Evolutionary conservation across 73 alveolate species (phyloP), one percentile per base, ranked within the genome.

Genomic region (Uronychia setigera): DNA sequence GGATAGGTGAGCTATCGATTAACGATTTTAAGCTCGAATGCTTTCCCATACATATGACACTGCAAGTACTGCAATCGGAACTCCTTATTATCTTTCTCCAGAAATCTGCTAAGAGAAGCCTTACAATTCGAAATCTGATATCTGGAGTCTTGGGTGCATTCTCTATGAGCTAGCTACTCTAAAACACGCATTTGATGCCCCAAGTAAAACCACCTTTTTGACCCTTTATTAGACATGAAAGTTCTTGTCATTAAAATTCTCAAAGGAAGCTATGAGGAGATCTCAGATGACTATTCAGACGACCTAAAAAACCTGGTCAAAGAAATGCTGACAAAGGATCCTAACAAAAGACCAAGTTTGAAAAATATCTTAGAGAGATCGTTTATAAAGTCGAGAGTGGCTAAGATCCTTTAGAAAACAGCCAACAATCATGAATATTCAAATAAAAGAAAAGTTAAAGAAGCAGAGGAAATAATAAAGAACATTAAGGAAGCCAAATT

Each of bases 31-130:
- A 0, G 95, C 95, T 34, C 86, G 78, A 59, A 84, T 46, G 31
- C 80, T 90, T 86, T 84, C 59, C 82, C 88, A 90, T 74, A 90
- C 95, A 0, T 81, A 76, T 58, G 88, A 81, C 77, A 59, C 32
- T 59, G 92, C 92, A 0, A 29, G 35, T 31, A 85, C 92, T 31
- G 87, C 88, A 30, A 85, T 91, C 27, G 95, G 95, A 5, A 90
- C 95, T 13, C 95, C 95, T 0, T 90, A 86, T 74, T 90, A 90
- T 67, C 33, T 90, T 29, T 57, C 93, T 32, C 95, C 95, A 59
- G 95, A 90, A 74, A 80, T 90, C 28, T 60, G 86, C 29, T 35
- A 90, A 85, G 80, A 86, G 31, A 32, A 74, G 57, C 83, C 83
- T 5, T 76, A 77, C 35, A 74, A 76, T 31, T 33, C 76, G 35